A percentile compares a stretch with the other conserved stretches of the same genome.
phyloP scores from a whole-genome alignment of 371 early-diverging fungal genomes.

The Fennellomyces sp. region DNA sequence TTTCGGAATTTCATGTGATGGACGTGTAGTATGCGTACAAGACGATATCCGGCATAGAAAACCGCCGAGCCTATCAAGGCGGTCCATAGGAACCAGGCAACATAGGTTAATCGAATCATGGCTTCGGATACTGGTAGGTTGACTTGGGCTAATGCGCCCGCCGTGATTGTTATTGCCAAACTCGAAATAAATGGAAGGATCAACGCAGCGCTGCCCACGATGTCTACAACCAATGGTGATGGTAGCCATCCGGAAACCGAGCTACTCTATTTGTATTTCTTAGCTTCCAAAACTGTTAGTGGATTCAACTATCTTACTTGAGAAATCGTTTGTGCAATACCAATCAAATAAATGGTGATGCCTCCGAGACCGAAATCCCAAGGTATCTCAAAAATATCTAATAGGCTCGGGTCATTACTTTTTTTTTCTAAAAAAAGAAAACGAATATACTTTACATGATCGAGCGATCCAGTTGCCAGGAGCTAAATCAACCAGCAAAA shows the following conservation, averaged over 20 bases:
- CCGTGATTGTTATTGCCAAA: slow-evolving; percentile 30
- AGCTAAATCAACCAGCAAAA: background rate
- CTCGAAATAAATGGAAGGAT: slow-evolving; percentile 41
- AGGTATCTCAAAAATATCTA: slow-evolving; percentile 8
- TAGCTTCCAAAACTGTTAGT: no score
- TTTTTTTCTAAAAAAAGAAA: background rate
- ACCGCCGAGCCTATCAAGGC: slow-evolving; percentile 24
- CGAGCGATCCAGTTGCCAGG: background rate
- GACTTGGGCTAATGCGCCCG: slow-evolving; percentile 34
- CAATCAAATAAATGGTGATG: slow-evolving; percentile 21
- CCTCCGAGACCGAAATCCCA: slow-evolving; percentile 26
- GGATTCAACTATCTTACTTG: no score
- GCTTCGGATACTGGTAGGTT: slow-evolving; percentile 25
- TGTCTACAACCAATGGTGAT: slow-evolving; percentile 19
- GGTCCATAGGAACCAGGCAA: slow-evolving; percentile 43
- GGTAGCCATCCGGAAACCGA: slow-evolving; percentile 28
- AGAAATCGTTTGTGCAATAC: slow-evolving; percentile 25
- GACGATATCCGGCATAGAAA: slow-evolving; percentile 31
- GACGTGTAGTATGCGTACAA: slow-evolving; percentile 38
- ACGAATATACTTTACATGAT: background rate
- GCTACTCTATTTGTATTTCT: no score
- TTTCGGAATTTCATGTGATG: background rate
- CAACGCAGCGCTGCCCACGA: no score
- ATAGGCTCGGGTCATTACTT: no score
- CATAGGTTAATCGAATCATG: slow-evolving; percentile 33